A percentile compares a stretch with the other conserved stretches of the same genome.
phyloP scores from a whole-genome alignment of 768 basidiomycete genomes.

The Neoboletus subvelutipes region DNA sequence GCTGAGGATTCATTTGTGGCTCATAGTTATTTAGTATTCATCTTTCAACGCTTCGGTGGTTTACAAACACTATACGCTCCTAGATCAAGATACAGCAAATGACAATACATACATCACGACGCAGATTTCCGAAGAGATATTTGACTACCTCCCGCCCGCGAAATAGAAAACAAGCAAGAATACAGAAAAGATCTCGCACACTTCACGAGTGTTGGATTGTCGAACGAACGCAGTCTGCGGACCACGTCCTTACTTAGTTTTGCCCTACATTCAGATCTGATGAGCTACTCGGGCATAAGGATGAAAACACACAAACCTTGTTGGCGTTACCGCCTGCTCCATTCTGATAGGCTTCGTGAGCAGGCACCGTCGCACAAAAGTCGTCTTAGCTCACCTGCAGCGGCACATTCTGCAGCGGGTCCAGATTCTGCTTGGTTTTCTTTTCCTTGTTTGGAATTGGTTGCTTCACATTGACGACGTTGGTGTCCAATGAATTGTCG shows the following conservation, averaged over 20 bases:
- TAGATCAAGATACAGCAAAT: no score
- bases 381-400: conserved; percentile 5
- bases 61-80: neutral
- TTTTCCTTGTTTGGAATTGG: neutral
- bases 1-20: neutral
- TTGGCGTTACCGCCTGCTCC: neutral
- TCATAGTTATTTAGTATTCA: neutral
- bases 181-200: neutral
- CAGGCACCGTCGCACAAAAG: neutral
- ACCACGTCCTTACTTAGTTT: neutral
- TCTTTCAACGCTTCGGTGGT: neutral
- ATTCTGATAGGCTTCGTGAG: conserved; percentile 9
- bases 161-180: neutral
- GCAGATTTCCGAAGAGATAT: neutral
- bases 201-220: neutral
- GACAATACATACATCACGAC: neutral
- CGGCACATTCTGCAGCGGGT: rapidly evolving
- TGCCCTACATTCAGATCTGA: neutral
- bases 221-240: neutral
- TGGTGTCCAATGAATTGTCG: no score
- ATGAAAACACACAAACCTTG: conserved; percentile 2
- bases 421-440: neutral
- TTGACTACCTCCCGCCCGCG: neutral
- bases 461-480: neutral
- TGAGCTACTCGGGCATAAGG: neutral